Evolutionary conservation across 2,329 filamentous ascomycete species (phyloP), one percentile per base, ranked within the genome.

Genomic region (Lecanosticta acicola): DNA sequence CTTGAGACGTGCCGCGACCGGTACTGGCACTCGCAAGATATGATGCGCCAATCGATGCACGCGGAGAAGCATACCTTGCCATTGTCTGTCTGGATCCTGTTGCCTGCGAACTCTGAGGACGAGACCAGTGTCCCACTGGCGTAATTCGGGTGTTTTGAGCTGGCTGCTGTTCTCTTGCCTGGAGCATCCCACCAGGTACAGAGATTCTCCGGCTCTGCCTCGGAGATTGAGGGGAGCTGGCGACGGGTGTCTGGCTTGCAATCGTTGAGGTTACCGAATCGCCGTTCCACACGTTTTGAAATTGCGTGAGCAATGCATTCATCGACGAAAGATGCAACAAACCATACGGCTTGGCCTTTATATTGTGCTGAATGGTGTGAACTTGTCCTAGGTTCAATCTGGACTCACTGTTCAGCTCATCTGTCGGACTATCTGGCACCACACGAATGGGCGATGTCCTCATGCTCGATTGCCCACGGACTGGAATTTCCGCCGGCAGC

Each of bases 311-410:
- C n/a, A 45, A 18, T 9, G 42, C 42, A 39, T 32, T 18, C n/a
- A 45, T 1, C 3, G 34, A 39, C 3, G 5, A 11, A 7, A n/a
- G 34, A 18, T 45, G 42, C 8, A 45, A 20, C 41, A 45, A 48
- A 7, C 49, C 49, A 0, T 48, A n/a, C 2, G 17, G n/a, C 10
- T 39, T 32, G 11, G 29, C 49, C 32, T 44, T 52, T 7, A 49
- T 18, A 16, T 52, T 52, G 11, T 49, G 46, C 40, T 52, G 41
- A 7, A 52, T 39, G 3, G 50, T 52, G 11, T 47, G 34, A 1
- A 52, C 39, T 13, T 52, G 46, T 13, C 43, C 46, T 18, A 46
- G 49, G n/a, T 52, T 19, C 3, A 49, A 35, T 3, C 50, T 39
- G 1, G 50, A 52, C n/a, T 38, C 32, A 1, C n/a, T 10, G 3